Evolutionary conservation across 257 asterid species (phyloP), one percentile per base, ranked within the genome.

Genomic region (Solanum piurae): DNA sequence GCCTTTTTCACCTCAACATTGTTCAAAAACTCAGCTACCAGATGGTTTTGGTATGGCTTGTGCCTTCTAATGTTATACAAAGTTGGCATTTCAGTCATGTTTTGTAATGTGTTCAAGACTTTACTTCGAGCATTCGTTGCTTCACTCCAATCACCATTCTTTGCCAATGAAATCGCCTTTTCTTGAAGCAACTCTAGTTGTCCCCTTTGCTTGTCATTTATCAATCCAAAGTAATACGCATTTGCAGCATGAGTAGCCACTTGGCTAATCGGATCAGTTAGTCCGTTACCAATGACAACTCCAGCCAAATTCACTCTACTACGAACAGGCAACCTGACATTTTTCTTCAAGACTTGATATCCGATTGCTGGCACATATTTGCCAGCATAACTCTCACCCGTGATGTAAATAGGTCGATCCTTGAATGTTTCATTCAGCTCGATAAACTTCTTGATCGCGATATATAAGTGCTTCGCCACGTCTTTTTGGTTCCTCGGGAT

Each of bases 301-400:
- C 99, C 99, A 6, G 83, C 92, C 25, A 95, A 83, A 44, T 97
- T 95, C 40, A 97, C 83, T 42, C 90, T 89, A 0, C 86, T 82
- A 5, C 85, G 80, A 8, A 21, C 44, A 0, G 95, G 91, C 86
- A 90, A 91, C 27, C 55, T n/a, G 1, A 93, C 92, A 46, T 94
- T 96, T 62, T 86, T 89, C 76, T 88, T 94, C 91, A 95, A 75
- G 25, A 91, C 90, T 71, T 94, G 92, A 46, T 94, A 95, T 12
- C 97, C 99, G 40, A 95, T 87, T 7, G 94, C 92, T 2, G 99
- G 98, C 27, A 92, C 84, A 88, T 95, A 96, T 89, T 96, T 96
- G 5, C 98, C 98, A 46, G 98, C 98, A 90, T 95, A 95, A 66
- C 96, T 95, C 90, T 95, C 96, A 20, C 99, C 99, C 7, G 98